Base-by-base conservation (phyloP, 169 alveolate genomes). In the Neospora caninum region DNA sequence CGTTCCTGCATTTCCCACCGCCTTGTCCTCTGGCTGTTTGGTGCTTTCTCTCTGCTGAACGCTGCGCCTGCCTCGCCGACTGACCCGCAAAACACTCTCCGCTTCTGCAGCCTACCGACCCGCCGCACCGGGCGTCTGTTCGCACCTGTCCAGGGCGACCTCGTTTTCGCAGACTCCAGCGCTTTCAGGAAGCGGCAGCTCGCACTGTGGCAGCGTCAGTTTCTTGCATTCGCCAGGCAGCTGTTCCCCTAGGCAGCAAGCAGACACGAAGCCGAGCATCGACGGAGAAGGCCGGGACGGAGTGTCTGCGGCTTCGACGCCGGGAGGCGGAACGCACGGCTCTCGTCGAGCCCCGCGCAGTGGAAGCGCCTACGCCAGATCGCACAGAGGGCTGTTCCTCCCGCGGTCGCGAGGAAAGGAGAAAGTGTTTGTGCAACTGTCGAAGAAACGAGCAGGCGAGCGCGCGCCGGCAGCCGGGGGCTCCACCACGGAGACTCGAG, bases 211-310 rank as follows among this genome's bases (percentile, higher is more conserved):
- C n/a, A 13, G 27, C 49, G 86, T n/a, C 39, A n/a, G 86, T n/a
- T n/a, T 29, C 45, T 20, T n/a, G 39, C 39, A 20, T 0, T 18
- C 29, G 20, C 73, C 34, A 27, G 73, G 31, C 86, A 38, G 45
- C 86, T 78, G 39, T n/a, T 4, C 86, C 27, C 39, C 10, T 18
- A 70, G 39, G 9, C 49, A n/a, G 4, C 43, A 38, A 25, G 86
- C 10, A n/a, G 45, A n/a, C 20, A 7, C 4, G 20, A 29, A 64
- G 31, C 16, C n/a, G 7, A 78, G 86, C 39, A 20, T 0, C 45
- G 86, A 78, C n/a, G 86, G 86, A n/a, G 86, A 78, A n/a, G 45
- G 10, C 45, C 1, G 39, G 86, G 86, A 78, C 2, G 86, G 86
- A 36, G 31, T 13, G 49, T 78, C 86, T 2, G 27, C 42, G 86